These are phyloP conservation scores for Pythium guiyangense DNA, from an alignment of 352 stramenopile species.

Conservation along the genomic window DNA sequence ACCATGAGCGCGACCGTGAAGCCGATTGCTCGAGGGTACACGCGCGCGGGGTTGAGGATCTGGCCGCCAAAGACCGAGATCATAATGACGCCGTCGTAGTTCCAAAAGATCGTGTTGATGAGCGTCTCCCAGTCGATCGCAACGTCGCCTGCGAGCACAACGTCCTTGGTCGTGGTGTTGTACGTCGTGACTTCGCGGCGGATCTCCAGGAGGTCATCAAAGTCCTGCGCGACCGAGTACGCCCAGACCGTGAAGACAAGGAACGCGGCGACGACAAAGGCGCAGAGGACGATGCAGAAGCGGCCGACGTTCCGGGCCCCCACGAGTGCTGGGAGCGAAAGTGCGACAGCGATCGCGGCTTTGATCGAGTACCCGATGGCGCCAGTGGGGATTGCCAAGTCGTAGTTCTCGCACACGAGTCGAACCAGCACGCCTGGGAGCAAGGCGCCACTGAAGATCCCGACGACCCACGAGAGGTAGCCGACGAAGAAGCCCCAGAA, in stretches of 20 bases:
- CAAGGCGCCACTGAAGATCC: constrained; percentile 51
- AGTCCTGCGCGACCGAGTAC: constrained; percentile 17
- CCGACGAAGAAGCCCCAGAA: constrained; percentile 80
- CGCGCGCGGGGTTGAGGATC: constrained; percentile 75
- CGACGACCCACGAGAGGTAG: constrained; percentile 76
- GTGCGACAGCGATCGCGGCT: constrained; percentile 23
- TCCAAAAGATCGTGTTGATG: constrained; percentile 96
- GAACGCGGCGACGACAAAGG: constrained; percentile 33
- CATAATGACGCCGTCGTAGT: constrained; percentile 92
- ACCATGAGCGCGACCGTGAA: constrained; percentile 47
- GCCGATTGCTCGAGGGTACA: constrained; percentile 85
- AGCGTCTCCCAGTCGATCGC: constrained; percentile 75
- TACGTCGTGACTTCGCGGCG: constrained; percentile 23
- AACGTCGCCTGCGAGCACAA: constrained; percentile 22
- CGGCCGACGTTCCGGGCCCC: constrained; percentile 30
- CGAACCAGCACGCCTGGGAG: constrained; percentile 55
- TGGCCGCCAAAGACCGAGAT: constrained; percentile 89
- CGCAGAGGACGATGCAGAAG: constrained; percentile 23
- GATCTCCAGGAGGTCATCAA: constrained; percentile 38
- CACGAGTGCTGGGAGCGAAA: constrained; percentile 32
- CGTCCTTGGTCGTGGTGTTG: constrained; percentile 13
- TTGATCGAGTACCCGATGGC: constrained; percentile 29
- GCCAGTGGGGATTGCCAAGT: constrained; percentile 19
- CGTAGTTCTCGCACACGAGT: constrained; percentile 27
- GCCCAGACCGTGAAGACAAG: constrained; percentile 45